Conservation (phyloP, 2,329 filamentous ascomycete genomes). For the Thelonectria olida region DNA sequence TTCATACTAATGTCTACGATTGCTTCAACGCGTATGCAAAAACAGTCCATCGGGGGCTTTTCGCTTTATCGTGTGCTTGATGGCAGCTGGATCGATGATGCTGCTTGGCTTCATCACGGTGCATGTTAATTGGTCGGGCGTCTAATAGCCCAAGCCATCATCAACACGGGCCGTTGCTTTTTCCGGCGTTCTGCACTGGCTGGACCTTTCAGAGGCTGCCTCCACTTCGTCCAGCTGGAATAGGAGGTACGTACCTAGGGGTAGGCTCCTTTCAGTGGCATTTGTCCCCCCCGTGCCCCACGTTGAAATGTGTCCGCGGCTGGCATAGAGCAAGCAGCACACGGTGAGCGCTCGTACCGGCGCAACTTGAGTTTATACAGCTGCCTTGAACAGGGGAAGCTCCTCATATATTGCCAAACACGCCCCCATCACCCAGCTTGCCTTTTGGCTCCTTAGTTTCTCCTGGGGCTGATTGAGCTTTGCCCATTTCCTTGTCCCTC, state of each 20-base stretch:
- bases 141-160: too few species aligned
- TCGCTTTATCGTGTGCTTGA: too few species aligned
- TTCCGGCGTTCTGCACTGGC: constrained; percentile 8
- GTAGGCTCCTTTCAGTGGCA: constrained; percentile 17
- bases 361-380: constrained; percentile 38
- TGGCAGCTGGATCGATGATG: background rate
- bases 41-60: too few species aligned
- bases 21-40: too few species aligned
- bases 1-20: background rate
- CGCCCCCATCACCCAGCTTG: constrained; percentile 1
- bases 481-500: constrained; percentile 10
- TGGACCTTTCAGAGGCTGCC: background rate
- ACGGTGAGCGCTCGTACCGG: constrained; percentile 34
- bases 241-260: constrained; percentile 27
- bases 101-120: background rate
- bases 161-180: constrained; percentile 22
- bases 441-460: constrained; percentile 20
- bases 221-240: constrained; percentile 3
- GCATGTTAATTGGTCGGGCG: background rate
- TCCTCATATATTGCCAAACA: constrained; percentile 16
- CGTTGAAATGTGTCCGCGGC: constrained; percentile 43
- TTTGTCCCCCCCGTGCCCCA: constrained; percentile 31
- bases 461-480: constrained; percentile 36
- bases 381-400: constrained; percentile 36
- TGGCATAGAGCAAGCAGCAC: constrained; percentile 34